A percentile compares a stretch with the other conserved stretches of the same genome.
Conservation (phyloP, 1,284 basidiomycete species). For the Leccinum pallidistipes region DNA sequence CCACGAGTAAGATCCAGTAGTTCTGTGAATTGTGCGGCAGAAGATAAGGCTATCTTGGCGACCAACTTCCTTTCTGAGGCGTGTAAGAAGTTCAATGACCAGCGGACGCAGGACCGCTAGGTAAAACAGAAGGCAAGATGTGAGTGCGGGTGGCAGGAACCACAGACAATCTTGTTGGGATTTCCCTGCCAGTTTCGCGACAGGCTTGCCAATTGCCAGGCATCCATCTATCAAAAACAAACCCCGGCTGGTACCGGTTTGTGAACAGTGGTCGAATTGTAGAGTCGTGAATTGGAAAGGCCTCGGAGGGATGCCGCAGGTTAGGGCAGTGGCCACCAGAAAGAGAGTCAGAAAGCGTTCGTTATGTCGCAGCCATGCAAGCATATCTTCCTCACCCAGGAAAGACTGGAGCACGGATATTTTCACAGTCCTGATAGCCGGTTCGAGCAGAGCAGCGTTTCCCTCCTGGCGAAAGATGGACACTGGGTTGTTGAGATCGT, state of each 20-base stretch:
- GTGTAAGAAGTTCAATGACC: not conserved
- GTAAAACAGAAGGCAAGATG: not conserved
- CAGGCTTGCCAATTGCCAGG: constrained; percentile 5
- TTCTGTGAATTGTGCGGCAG: not conserved
- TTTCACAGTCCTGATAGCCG: not conserved
- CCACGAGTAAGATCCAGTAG: not conserved
- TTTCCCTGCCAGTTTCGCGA: not conserved
- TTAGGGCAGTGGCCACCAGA: not conserved
- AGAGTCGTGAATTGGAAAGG: constrained; percentile 5
- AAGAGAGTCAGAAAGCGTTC: not conserved
- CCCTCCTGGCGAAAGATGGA: not conserved
- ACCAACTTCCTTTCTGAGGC: not conserved
- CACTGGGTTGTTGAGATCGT: not conserved
- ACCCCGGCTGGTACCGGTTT: not conserved
- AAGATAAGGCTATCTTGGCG: constrained; percentile 1
- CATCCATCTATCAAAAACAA: constrained; percentile 5
- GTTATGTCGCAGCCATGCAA: not conserved
- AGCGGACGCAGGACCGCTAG: not conserved
- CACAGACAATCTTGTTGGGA: not conserved
- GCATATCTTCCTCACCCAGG: not conserved
- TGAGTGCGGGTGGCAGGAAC: not conserved
- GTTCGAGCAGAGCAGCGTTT: not conserved
- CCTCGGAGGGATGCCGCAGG: constrained; percentile 3
- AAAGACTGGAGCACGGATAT: not conserved
- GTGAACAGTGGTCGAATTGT: not conserved